Base-by-base conservation (phyloP, 2,329 filamentous ascomycete species). In the Aspergillus piperis region DNA sequence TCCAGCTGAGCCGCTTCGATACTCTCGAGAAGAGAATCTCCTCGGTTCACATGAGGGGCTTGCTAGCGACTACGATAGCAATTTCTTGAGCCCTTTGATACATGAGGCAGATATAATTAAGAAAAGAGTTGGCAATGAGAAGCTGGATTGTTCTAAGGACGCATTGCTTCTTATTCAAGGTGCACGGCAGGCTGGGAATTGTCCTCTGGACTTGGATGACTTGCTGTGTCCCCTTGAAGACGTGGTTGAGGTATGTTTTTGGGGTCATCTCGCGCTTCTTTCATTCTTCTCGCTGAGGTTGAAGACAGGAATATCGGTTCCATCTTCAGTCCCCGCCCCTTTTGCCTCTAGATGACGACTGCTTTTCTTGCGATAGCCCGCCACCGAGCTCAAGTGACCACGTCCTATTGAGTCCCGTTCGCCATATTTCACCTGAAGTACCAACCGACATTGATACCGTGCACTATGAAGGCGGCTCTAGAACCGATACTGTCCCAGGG, bases 1-100 rank as follows among this genome's bases (percentile, higher is more conserved):
- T 76, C 76, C 79, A 2, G 60, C 64, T 15, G 47, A 15, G 0
- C 70, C 44, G 21, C 19, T 59, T 11, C 27, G 21, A 25, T 62
- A 64, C 38, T 5, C 25, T 3, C 30, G 21, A 1, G 11, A 56
- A 5, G 59, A 55, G 1, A 11, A 52, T 5, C 10, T 54, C 0
- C n/a, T 59, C 8, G 3, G 30, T 36, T 52, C 54, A 25, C 17
- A 55, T 5, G 27, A 60, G 13, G 47, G 54, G 4, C 23, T 15
- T 21, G n/a, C 54, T 10, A 42, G 39, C 30, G 25, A 27, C 21
- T 8, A 23, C 17, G 21, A 36, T 7, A 15, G 19, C 23, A 52
- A 42, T 41, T 11, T 42, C 10, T 25, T 21, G 7, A 17, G 13
- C 2, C 11, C 13, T 19, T 5, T 49, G 19, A 25, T 13, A 21